Evolutionary conservation across 768 basidiomycete genomes (phyloP).

Genomic region (Saitozyma podzolica): DNA sequence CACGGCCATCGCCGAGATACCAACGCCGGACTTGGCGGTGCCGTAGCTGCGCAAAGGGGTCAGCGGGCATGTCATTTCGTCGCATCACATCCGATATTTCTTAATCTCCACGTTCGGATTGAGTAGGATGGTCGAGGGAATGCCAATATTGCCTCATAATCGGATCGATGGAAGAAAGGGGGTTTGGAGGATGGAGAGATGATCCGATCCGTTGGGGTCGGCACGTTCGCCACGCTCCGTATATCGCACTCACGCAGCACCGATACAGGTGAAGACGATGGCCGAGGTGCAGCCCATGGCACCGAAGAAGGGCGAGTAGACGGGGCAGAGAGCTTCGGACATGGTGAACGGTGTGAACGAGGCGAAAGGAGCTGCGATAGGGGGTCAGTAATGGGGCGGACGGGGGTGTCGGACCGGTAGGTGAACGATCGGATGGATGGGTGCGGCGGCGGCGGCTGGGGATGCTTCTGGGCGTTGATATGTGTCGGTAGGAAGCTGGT

Average conservation of each 20-base stretch:
- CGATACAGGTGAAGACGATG: conserved; percentile 92
- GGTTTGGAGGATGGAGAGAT: neutral
- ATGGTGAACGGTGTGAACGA: conserved; percentile 44
- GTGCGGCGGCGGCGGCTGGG: no score
- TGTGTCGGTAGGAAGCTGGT: no score
- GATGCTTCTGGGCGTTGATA: no score
- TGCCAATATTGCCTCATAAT: neutral
- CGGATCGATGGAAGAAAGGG: neutral
- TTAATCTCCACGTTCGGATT: no score
- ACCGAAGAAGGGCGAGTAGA: conserved; percentile 97
- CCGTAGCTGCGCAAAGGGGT: conserved; percentile 69
- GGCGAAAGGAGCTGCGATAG: no score
- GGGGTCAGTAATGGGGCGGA: no score
- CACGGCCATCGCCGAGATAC: conserved; percentile 80
- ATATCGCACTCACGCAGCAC: conserved; percentile 44
- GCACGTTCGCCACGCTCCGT: no score
- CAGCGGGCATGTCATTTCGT: neutral
- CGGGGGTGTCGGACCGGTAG: no score
- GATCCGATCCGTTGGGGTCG: no score
- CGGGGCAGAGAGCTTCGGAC: conserved; percentile 55
- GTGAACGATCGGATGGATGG: no score
- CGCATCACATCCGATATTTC: neutral
- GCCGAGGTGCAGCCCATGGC: conserved; percentile 96
- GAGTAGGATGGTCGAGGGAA: neutral
- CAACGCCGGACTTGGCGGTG: conserved; percentile 93